Evolutionary conservation across 352 stramenopile genomes (phyloP).

Genomic region (Phytophthora rubi): DNA sequence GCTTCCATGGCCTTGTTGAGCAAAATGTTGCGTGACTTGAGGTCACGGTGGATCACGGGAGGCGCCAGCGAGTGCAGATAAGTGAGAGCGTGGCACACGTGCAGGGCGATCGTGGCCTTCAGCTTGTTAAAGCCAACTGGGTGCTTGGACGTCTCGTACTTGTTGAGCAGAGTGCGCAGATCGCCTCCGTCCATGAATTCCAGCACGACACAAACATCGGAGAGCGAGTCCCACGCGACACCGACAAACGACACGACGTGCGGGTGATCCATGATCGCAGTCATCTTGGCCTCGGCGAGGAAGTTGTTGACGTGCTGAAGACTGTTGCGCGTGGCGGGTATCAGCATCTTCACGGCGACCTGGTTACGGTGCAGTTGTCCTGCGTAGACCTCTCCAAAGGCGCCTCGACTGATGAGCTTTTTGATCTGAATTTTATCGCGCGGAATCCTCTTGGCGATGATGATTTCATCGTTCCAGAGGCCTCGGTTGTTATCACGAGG

Average conservation of each 20-base stretch:
- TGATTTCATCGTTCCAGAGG: constrained; percentile 44
- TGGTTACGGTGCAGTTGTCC: constrained; percentile 18
- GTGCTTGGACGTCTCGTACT: constrained; percentile 11
- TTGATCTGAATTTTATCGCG: constrained; percentile 32
- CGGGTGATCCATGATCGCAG: constrained; percentile 38
- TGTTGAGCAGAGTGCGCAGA: constrained; percentile 40
- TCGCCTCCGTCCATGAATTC: constrained; percentile 61
- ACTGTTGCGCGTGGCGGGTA: constrained; percentile 30
- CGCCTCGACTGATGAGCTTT: constrained; percentile 40
- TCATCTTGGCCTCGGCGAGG: constrained; percentile 45
- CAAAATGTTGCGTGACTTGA: constrained; percentile 50
- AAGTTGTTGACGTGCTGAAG: constrained; percentile 38
- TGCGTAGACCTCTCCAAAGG: constrained; percentile 48
- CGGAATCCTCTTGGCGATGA: constrained; percentile 37
- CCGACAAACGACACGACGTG: constrained; percentile 51
- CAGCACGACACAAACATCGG: constrained; percentile 47
- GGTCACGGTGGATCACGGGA: constrained; percentile 25
- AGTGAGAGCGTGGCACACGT: constrained; percentile 36
- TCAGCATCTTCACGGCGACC: constrained; percentile 51
- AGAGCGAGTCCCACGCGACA: constrained; percentile 45
- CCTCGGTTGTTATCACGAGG: constrained; percentile 17
- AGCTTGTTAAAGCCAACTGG: constrained; percentile 34
- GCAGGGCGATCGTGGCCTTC: constrained; percentile 44
- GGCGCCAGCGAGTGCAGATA: constrained; percentile 27
- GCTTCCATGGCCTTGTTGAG: constrained; percentile 38